Base-by-base conservation (phyloP, 257 asterid species). In the Mentha longifolia region DNA sequence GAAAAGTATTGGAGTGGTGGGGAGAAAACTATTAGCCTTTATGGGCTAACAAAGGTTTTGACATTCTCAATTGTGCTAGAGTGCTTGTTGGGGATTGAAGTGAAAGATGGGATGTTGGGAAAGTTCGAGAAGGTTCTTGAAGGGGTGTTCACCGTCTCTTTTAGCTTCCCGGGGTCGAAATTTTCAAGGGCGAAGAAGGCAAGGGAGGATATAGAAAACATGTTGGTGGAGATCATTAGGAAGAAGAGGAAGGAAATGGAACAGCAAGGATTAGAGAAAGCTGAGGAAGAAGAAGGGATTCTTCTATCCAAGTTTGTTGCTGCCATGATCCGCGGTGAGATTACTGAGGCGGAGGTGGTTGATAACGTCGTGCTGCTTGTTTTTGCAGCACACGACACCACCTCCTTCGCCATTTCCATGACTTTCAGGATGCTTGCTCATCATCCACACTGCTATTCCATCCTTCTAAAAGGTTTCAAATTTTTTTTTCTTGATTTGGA, bases 321-420 rank as follows among this genome's bases (percentile, higher is more conserved):
- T 52, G 90, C 89, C 19, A 67, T 88, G 75, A 85, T 90, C 67
- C 80, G 85, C 0, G 92, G 95, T 1, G 96, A 87, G 77, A 84
- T 92, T 15, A 86, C 73, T 15, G 97, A 92, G 78, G 83, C 64
- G 7, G 98, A 90, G 81, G 96, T 90, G 60, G 88, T 82, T 57
- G 97, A 92, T 73, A 92, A 92, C 41, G 78, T 92, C 9, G 90
- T 90, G 46, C 67, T 92, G 81, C 81, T 92, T 7, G 95, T 92
- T 2, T 92, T 92, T 79, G 98, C 96, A 15, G 97, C 98, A 0
- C 98, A 90, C 58, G 98, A 90, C 58, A 92, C 98, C 1, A 92
- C 97, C 28, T 83, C 97, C 28, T 92, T 92, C 47, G 97, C 97
- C 79, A 90, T 92, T 64, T 85, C 97, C 47, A 90, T 90, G 92